Percentiles rank a stretch among this genome's conserved stretches.
These are phyloP conservation scores for Geotrichum macrosporum DNA, from an alignment of 1,139 yeast species.

Conservation along the genomic window DNA sequence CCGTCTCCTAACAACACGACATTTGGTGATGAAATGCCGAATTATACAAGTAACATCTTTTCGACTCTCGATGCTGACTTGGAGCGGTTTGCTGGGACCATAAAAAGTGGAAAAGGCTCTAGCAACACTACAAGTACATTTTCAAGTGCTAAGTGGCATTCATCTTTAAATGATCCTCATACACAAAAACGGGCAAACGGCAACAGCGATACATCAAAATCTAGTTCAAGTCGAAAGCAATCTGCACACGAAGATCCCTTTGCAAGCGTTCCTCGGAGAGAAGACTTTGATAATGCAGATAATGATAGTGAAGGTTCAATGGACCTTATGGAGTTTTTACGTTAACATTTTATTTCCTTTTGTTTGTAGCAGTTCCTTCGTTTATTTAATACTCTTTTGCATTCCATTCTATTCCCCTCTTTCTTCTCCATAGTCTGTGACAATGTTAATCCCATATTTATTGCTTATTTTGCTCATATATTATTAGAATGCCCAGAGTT, in stretches of 20 bases:
- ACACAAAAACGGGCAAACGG: background rate
- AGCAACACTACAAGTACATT: background rate
- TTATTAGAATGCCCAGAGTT: no score
- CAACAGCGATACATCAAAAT: no score
- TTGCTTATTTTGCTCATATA: no score
- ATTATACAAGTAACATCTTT: background rate
- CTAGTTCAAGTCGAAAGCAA: no score
- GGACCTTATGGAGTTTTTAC: conserved; percentile 26
- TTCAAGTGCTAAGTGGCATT: background rate
- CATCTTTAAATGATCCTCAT: background rate
- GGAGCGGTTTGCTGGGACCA: conserved; percentile 13
- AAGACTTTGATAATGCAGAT: conserved; percentile 19
- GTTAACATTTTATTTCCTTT: conserved; percentile 8
- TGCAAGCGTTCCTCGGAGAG: conserved; percentile 21
- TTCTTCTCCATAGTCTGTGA: no score
- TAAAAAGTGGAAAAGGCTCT: background rate
- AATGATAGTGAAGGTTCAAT: conserved; percentile 21
- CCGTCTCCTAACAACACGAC: background rate
- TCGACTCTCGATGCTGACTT: conserved; percentile 14
- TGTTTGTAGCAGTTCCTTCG: conserved; percentile 3
- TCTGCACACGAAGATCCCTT: conserved; percentile 6
- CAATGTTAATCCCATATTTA: no score
- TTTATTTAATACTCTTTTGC: background rate
- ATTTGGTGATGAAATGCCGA: background rate
- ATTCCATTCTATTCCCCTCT: background rate